Percentiles rank a stretch among this genome's conserved stretches.
Conservation (phyloP, 495 filamentous ascomycete genomes). For the Penicillium paradoxum region DNA sequence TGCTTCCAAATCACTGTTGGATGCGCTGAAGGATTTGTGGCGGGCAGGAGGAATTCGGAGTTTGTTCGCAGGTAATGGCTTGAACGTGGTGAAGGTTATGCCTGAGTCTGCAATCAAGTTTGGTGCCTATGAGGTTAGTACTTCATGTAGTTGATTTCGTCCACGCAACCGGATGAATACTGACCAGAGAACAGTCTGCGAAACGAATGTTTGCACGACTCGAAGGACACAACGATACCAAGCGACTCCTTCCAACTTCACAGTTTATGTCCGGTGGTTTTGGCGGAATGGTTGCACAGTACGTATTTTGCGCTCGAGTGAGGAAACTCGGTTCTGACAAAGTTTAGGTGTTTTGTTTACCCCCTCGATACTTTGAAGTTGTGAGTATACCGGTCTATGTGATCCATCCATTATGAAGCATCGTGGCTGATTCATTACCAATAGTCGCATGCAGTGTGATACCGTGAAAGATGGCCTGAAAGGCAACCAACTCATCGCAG, state of each 20-base stretch:
- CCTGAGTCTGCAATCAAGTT: conserved; percentile 97
- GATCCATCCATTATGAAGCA: background rate
- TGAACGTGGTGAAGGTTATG: conserved; percentile 97
- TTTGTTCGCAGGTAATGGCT: conserved; percentile 93
- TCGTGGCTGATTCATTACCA: conserved; percentile 15
- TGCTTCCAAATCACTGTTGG: conserved; percentile 60
- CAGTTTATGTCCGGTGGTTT: conserved; percentile 89
- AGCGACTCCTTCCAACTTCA: conserved; percentile 70
- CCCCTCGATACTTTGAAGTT: conserved; percentile 98
- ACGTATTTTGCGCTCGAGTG: conserved; percentile 24
- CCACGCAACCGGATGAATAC: background rate
- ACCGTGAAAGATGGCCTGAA: conserved; percentile 77
- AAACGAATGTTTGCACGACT: conserved; percentile 81
- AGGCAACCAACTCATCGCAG: conserved; percentile 78
- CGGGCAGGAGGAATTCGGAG: conserved; percentile 82
- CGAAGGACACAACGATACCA: conserved; percentile 84
- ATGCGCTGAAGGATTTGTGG: conserved; percentile 73
- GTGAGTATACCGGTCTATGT: conserved; percentile 37
- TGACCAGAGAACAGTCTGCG: conserved; percentile 55
- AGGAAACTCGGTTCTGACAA: conserved; percentile 16
- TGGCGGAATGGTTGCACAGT: conserved; percentile 91
- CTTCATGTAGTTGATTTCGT: background rate
- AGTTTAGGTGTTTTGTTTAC: conserved; percentile 76
- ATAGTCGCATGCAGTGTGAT: conserved; percentile 88
- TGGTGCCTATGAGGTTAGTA: conserved; percentile 77